Evolutionary conservation across 306 rosid species (phyloP).

Genomic region (Gastrolobium bilobum): DNA sequence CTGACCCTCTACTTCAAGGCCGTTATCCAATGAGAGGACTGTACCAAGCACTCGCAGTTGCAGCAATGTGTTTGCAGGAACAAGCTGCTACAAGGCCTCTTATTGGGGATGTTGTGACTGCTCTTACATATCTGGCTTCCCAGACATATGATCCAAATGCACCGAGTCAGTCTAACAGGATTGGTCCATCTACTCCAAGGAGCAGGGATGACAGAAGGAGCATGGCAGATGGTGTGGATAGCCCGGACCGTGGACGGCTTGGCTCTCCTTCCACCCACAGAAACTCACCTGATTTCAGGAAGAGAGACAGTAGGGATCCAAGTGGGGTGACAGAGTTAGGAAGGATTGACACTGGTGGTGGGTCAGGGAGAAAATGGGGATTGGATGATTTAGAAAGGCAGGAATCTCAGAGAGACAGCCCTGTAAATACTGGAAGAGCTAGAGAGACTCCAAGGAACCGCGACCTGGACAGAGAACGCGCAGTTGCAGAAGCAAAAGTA

Average conservation of each 20-base stretch:
- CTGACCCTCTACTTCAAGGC: slow-evolving; percentile 93
- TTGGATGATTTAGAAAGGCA: slow-evolving; percentile 77
- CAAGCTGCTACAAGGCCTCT: slow-evolving; percentile 98
- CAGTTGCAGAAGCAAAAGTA: slow-evolving; percentile 94
- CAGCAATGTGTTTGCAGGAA: slow-evolving; percentile 98
- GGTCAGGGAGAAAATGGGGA: slow-evolving; percentile 91
- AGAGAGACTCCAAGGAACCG: slow-evolving; percentile 90
- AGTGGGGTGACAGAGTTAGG: slow-evolving; percentile 59
- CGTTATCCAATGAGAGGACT: slow-evolving; percentile 92
- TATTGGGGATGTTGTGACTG: slow-evolving; percentile 95
- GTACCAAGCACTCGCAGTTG: slow-evolving; percentile 97
- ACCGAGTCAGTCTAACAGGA: slow-evolving; percentile 65
- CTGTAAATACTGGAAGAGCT: slow-evolving; percentile 78
- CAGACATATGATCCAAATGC: slow-evolving; percentile 86
- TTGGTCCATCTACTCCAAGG: slow-evolving; percentile 88
- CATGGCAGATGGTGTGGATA: slow-evolving; percentile 76
- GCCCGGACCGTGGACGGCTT: slow-evolving; percentile 75
- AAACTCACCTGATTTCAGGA: slow-evolving; percentile 87
- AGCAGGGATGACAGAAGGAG: slow-evolving; percentile 74
- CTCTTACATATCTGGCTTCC: slow-evolving; percentile 92
- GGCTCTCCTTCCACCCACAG: slow-evolving; percentile 81
- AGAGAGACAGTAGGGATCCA: slow-evolving; percentile 73
- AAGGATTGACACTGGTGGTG: slow-evolving; percentile 72
- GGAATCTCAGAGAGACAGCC: slow-evolving; percentile 86
- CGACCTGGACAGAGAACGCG: slow-evolving; percentile 92